Conservation (phyloP, 2,329 filamentous ascomycete species). For the Neobulgaria alba region DNA sequence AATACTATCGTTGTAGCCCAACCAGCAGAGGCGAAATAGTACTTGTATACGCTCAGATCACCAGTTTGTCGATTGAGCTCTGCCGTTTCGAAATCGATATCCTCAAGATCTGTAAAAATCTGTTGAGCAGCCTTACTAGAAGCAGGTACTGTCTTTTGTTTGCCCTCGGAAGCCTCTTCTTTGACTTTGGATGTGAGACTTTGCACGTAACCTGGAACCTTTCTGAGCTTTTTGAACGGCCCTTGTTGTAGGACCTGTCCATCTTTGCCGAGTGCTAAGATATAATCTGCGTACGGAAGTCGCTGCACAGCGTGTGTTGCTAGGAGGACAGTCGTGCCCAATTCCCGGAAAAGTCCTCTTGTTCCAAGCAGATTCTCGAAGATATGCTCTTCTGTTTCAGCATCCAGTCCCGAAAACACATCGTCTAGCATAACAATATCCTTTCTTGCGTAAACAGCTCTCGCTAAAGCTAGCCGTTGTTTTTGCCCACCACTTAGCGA, state of each 20-base stretch:
- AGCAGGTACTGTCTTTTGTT: background rate
- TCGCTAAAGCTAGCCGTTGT: slow-evolving; percentile 59
- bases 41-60: slow-evolving; percentile 23
- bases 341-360: slow-evolving; percentile 5
- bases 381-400: slow-evolving; percentile 8
- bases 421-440: slow-evolving; percentile 15
- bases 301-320: slow-evolving; percentile 29
- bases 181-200: slow-evolving; percentile 7
- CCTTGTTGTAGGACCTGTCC: slow-evolving; percentile 32
- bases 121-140: background rate
- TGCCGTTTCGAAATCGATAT: background rate
- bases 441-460: slow-evolving; percentile 32
- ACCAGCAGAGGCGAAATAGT: slow-evolving; percentile 23
- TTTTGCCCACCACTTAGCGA: slow-evolving; percentile 20
- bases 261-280: slow-evolving; percentile 30
- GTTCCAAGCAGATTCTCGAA: slow-evolving; percentile 7
- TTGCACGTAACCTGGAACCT: slow-evolving; percentile 19
- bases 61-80: slow-evolving; percentile 21
- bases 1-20: slow-evolving; percentile 10
- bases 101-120: background rate
- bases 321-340: slow-evolving; percentile 31
- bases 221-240: slow-evolving; percentile 27
- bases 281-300: slow-evolving; percentile 32
- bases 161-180: background rate
- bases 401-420: slow-evolving; percentile 16